These are phyloP conservation scores for Alternaria dauci DNA, from an alignment of 2,329 filamentous ascomycete species.

Conservation along the genomic window DNA sequence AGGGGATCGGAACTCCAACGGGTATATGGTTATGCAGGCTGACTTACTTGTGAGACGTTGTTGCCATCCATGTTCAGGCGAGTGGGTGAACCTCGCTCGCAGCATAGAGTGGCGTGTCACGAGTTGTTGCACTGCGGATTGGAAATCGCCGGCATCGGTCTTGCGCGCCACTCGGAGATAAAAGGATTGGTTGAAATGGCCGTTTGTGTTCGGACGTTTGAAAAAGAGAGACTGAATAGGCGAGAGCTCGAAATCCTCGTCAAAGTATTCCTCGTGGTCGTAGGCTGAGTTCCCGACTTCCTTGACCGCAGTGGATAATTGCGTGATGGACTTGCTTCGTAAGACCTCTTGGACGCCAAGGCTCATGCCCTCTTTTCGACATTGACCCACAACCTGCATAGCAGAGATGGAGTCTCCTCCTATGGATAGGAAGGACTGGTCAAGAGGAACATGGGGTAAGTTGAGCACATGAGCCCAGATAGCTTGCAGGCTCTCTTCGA, in stretches of 20 bases:
- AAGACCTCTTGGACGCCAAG: slow-evolving; percentile 60
- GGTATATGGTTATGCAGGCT: background rate
- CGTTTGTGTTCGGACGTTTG: slow-evolving; percentile 41
- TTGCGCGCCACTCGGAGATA: slow-evolving; percentile 41
- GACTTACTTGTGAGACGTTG: slow-evolving; percentile 42
- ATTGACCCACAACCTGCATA: slow-evolving; percentile 59
- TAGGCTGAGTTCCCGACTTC: slow-evolving; percentile 27
- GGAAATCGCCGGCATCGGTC: slow-evolving; percentile 34
- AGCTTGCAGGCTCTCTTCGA: slow-evolving; percentile 34
- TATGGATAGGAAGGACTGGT: slow-evolving; percentile 53
- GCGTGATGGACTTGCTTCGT: slow-evolving; percentile 56
- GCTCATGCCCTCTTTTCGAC: slow-evolving; percentile 56
- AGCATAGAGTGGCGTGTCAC: slow-evolving; percentile 46
- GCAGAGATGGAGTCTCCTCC: slow-evolving; percentile 62
- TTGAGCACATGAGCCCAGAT: slow-evolving; percentile 46
- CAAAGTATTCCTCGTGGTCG: slow-evolving; percentile 36
- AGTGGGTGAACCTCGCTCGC: slow-evolving; percentile 38
- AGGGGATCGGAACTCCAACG: background rate
- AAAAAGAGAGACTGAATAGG: slow-evolving; percentile 48
- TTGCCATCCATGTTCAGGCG: slow-evolving; percentile 38
- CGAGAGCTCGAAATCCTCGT: slow-evolving; percentile 41
- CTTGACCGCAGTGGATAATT: slow-evolving; percentile 38
- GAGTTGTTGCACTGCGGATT: slow-evolving; percentile 35
- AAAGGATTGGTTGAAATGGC: slow-evolving; percentile 49
- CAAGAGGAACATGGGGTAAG: slow-evolving; percentile 37